phyloP scores from a whole-genome alignment of 2,329 filamentous ascomycete species.

The Leptographium lundbergii region DNA sequence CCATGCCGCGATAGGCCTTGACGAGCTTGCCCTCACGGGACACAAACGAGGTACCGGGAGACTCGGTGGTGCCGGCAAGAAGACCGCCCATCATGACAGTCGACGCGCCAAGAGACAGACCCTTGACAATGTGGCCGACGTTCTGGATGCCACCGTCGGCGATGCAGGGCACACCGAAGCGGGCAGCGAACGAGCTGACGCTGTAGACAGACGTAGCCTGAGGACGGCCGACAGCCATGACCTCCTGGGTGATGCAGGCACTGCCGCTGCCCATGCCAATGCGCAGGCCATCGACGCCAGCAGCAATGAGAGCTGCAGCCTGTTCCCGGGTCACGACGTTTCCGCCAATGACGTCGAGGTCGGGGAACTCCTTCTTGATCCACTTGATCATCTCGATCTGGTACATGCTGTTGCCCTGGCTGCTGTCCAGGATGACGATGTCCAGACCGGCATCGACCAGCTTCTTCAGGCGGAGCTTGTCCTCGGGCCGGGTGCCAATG shows the following conservation, averaged over 20 bases:
- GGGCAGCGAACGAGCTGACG: constrained; percentile 77
- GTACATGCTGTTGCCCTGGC: constrained; percentile 97
- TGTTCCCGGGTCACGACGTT: constrained; percentile 98
- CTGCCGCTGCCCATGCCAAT: constrained; percentile 98
- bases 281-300: constrained; percentile 88
- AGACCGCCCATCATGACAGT: constrained; percentile 99
- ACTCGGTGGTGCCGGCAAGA: constrained; percentile 92
- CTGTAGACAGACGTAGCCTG: constrained; percentile 89
- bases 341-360: constrained; percentile 88
- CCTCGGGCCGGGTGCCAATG: constrained; percentile 88
- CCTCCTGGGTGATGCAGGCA: constrained; percentile 97
- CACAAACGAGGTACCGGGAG: constrained; percentile 91
- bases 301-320: constrained; percentile 81
- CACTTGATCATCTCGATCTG: constrained; percentile 98
- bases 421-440: constrained; percentile 89
- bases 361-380: constrained; percentile 76
- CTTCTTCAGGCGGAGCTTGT: constrained; percentile 74
- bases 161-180: constrained; percentile 94
- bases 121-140: constrained; percentile 97
- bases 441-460: constrained; percentile 92
- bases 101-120: constrained; percentile 82
- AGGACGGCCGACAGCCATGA: constrained; percentile 96
- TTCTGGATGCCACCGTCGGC: constrained; percentile 97
- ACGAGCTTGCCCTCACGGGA: constrained; percentile 94
- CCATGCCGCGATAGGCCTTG: constrained; percentile 99